phyloP scores from a whole-genome alignment of 2,329 filamentous ascomycete genomes.

The Daldinia eschscholtzii region DNA sequence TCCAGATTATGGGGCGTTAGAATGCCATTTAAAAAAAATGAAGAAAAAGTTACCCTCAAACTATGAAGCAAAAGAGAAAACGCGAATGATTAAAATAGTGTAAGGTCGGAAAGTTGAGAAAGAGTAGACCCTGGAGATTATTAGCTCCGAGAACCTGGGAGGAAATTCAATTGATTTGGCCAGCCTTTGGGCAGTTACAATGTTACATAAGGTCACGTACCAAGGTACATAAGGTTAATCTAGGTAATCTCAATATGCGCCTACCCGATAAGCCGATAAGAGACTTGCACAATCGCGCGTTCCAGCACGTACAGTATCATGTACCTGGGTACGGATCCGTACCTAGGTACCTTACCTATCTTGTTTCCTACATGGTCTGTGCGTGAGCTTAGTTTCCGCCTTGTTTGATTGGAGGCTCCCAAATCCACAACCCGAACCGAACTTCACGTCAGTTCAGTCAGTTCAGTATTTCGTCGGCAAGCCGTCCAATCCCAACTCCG shows the following conservation, averaged over 20 bases:
- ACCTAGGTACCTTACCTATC: no score
- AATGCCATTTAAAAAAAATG: not conserved
- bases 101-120: conserved; percentile 6
- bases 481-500: conserved; percentile 24
- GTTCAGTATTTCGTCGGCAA: not conserved
- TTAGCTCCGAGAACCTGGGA: conserved; percentile 1
- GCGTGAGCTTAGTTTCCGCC: conserved; percentile 33
- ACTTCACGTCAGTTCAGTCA: conserved; percentile 20
- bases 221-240: not conserved
- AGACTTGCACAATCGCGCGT: not conserved
- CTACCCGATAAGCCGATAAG: conserved; percentile 38
- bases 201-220: not conserved
- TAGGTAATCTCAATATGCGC: no score
- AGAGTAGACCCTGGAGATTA: conserved; percentile 12
- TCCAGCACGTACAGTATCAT: not conserved
- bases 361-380: conserved; percentile 20
- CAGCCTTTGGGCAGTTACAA: not conserved
- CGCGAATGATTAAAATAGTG: conserved; percentile 11
- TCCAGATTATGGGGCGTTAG: not conserved
- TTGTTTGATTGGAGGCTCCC: conserved; percentile 33
- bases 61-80: not conserved
- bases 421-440: conserved; percentile 11
- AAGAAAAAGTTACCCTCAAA: not conserved
- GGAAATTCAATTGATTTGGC: conserved; percentile 3
- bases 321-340: no score